Evolutionary conservation across 2,329 filamentous ascomycete species (phyloP), one percentile per base, ranked within the genome.

Genomic region (Cladosporium sp.): DNA sequence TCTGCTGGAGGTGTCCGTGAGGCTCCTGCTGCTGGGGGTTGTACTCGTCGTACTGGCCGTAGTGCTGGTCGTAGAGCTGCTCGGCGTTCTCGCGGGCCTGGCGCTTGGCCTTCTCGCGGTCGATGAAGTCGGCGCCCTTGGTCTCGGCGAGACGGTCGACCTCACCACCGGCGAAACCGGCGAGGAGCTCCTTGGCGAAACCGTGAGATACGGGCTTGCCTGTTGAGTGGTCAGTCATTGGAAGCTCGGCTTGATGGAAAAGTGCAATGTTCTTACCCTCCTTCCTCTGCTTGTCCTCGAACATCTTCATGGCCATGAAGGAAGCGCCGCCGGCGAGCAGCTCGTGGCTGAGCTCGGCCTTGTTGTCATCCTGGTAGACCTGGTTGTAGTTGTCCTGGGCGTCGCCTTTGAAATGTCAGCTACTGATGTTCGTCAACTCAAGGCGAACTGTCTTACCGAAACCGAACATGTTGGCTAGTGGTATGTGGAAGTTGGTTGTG

Each of bases 231-330:
- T 49, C 43, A 39, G 57, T 14, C 21, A 18, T 8, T 58, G 57
- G 21, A 8, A 7, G 39, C n/a, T 23, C 11, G 39, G 39, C 5
- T 7, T 46, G 7, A 46, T 3, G 39, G n/a, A 46, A 16, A 5
- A 14, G 18, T 25, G 16, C 7, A 10, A 21, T 63, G 16, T 58
- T 73, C 81, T 28, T 81, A 88, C 88, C 90, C 76, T 91, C 82
- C 64, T 79, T 81, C 73, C 89, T 88, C 81, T 92, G 89, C 73
- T 86, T 83, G 77, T 92, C 88, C 80, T 93, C 90, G 72, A 88
- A 93, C 32, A 88, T 82, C 83, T 92, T 92, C 85, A 94, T 90
- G 72, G 88, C 91, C 69, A 87, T 89, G 76, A 94, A 94, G 68
- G 89, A 87, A 65, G 91, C 91, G 65, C 88, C 91, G 68, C 90